Base-by-base conservation (phyloP, 2,329 filamentous ascomycete species). In the Calonectria multiphialidica region DNA sequence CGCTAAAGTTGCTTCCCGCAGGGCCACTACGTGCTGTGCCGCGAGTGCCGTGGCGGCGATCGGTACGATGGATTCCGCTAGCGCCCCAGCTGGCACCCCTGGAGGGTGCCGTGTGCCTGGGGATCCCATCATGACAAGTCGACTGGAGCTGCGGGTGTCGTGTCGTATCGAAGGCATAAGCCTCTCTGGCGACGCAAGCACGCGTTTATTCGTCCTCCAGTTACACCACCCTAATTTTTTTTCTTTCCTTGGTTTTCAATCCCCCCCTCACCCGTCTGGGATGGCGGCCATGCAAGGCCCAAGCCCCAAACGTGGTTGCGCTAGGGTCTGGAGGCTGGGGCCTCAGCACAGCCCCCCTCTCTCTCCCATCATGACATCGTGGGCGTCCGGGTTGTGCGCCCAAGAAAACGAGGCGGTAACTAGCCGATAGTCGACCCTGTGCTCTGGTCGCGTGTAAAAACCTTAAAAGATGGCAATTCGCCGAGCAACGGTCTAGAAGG, bases 1-100 rank as follows among this genome's bases (percentile, higher is more conserved):
- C 75, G 71, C 71, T 61, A 55, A 71, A 45, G 37, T 30, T 44
- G 69, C 55, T 65, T 68, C 55, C 66, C 55, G 55, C n/a, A n/a
- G 66, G 21, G 35, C 13, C 35, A 15, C 16, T 18, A 55, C 44
- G 30, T 55, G 63, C 45, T 49, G 50, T 55, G 33, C 28, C 66
- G 53, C 53, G 21, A 23, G 53, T 28, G 45, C 33, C 35, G 40
- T 44, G 49, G 37, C 59, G 44, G 25, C 33, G 55, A 35, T 62
- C 42, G 28, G 50, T 59, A 37, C n/a, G 25, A 66, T 44, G 35
- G 50, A 25, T 33, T 16, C n/a, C 16, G 3, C 25, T 53, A 66
- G 63, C 63, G 63, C 47, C 47, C 23, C 30, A n/a, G 15, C n/a
- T 59, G 53, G 53, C 53, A 59, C 53, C 33, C 53, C 53, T 40